A percentile compares a stretch with the other conserved stretches of the same genome.
Evolutionary conservation across 371 early-diverging fungal species (phyloP).

Genomic region (Fennellomyces sp.): DNA sequence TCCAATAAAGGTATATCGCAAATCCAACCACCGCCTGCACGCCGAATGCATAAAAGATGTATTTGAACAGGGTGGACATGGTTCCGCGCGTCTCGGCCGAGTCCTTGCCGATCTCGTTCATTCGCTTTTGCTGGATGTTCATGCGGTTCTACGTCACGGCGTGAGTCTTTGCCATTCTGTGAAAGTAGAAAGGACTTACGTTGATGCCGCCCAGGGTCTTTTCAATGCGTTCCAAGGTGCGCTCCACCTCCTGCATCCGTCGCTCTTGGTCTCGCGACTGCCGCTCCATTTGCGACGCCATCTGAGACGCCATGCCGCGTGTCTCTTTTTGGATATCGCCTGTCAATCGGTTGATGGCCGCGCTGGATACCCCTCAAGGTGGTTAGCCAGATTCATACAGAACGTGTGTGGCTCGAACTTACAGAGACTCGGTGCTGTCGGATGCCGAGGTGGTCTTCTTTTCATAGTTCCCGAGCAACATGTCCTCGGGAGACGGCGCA

Average conservation of each 20-base stretch:
- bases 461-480: slow-evolving; percentile 30
- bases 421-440: slow-evolving; percentile 11
- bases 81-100: slow-evolving; percentile 47
- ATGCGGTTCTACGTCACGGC: slow-evolving; percentile 23
- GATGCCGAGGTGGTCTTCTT: not conserved
- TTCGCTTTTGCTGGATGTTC: slow-evolving; percentile 24
- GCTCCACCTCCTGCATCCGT: slow-evolving; percentile 27
- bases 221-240: slow-evolving; percentile 27
- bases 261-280: slow-evolving; percentile 30
- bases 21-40: slow-evolving; percentile 40
- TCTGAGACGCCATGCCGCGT: slow-evolving; percentile 11
- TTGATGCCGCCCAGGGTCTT: slow-evolving; percentile 25
- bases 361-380: not conserved
- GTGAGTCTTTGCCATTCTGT: not conserved
- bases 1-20: slow-evolving; percentile 45
- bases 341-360: slow-evolving; percentile 9
- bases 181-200: slow-evolving; percentile 24
- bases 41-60: slow-evolving; percentile 41
- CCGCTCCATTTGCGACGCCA: slow-evolving; percentile 21
- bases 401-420: slow-evolving; percentile 9
- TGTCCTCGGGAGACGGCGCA: slow-evolving; percentile 41
- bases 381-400: not conserved
- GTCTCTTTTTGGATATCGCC: slow-evolving; percentile 20
- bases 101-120: slow-evolving; percentile 33
- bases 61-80: slow-evolving; percentile 35